Evolutionary conservation across 2,329 filamentous ascomycete genomes (phyloP), one percentile per base, ranked within the genome.

Genomic region (Claviceps sorghi): DNA sequence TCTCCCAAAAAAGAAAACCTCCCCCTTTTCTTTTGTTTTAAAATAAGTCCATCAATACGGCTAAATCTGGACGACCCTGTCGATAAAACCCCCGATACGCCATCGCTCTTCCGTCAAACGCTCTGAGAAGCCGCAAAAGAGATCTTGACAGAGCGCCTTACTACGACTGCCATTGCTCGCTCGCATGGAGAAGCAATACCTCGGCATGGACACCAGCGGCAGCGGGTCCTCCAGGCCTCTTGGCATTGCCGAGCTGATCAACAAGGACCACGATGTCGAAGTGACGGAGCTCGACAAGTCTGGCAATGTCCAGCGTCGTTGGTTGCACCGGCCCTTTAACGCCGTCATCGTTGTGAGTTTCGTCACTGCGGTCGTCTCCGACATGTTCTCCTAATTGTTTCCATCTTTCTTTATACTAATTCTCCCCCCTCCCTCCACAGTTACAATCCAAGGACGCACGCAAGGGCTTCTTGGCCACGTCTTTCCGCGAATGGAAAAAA

Each of bases 211-310:
- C 26, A 32, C 17, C 10, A 29, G 34, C 13, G 22, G 19, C 10
- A 29, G 34, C 13, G 22, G 19, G 6, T 9, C 38, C 19, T 11
- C 15, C 21, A 41, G 40, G 32, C 26, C 38, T 11, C 17, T 59
- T 29, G 59, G 60, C 52, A 56, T 65, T 19, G 56, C 58, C 5
- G 48, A 52, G 1, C 55, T 61, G 13, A 55, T 67, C 29, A 58
- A 60, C 6, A 57, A 54, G 22, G 59, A 58, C 13, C 48, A 55
- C 26, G 59, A 61, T 4, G 53, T 68, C 10, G 62, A 68, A 29
- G 57, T 72, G 3, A 41, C 59, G 1, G 69, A 72, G 55, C 61
- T 68, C 2, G 69, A 70, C 56, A 69, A 64, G 49, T 65, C 67
- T 0, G 69, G 67, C 4, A 61, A 67, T 34, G 52, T 67, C 9